Evolutionary conservation across 495 filamentous ascomycete species (phyloP), one percentile per base, ranked within the genome.

Genomic region (Bacidia gigantensis): DNA sequence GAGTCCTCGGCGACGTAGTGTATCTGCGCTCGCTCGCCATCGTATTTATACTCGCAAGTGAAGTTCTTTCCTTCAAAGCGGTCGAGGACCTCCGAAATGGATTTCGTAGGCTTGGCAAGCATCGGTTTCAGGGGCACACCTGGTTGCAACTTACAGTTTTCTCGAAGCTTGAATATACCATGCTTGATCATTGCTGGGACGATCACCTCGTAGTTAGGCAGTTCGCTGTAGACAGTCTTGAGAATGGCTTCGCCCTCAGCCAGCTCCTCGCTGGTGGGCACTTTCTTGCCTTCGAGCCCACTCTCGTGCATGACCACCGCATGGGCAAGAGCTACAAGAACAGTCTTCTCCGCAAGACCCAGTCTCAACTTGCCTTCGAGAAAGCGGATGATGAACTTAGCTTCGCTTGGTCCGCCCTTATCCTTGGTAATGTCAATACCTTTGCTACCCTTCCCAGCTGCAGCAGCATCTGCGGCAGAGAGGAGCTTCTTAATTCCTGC

Each of bases 11-110:
- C 81, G 35, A 98, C 88, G 55, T 89, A 98, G 64, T 98, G 92
- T 43, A 98, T 96, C 66, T 98, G 92, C 14, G 93, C 90, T 61
- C 92, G 73, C 65, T 98, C 92, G 24, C 92, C 92, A 59, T 98
- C 92, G 59, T 98, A 98, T 62, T 98, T 98, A 71, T 94, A 98
- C 62, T 98, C 92, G 69, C 93, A 98, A 14, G 92, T 97, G 58
- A 97, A 98, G 3, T 84, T 83, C 63, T 93, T 89, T 32, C 84
- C 80, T 68, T 97, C 92, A 59, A 98, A 98, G 14, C 93, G 85
- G 67, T 98, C 92, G 1, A 97, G 79, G 0, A 98, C 93, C 66
- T 98, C 92, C 0, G 88, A 93, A 58, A 98, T 97, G n/a, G 92
- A 87, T 66, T 98, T 98, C 0, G 93, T 98, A 1, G 92, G 93